A percentile compares a stretch with the other conserved stretches of the same genome.
Evolutionary conservation across 2,329 filamentous ascomycete genomes (phyloP).

Genomic region (Colletotrichum sp.): DNA sequence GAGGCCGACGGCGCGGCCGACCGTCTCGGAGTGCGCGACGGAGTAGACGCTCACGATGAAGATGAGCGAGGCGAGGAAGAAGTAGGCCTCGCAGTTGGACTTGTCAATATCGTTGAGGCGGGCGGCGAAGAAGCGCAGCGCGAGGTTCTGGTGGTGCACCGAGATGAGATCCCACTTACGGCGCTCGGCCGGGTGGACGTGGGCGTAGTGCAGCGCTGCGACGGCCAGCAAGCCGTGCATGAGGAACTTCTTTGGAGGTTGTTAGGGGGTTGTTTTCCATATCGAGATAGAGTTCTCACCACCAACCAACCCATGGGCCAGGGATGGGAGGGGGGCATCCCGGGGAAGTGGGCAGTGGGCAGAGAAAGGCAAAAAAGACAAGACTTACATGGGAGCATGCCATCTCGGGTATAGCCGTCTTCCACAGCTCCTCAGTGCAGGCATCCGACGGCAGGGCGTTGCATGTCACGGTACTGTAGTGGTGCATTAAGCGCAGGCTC

Average conservation of each 20-base stretch:
- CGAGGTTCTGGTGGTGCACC: constrained; percentile 36
- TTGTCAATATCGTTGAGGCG: constrained; percentile 29
- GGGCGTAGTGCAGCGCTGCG: constrained; percentile 34
- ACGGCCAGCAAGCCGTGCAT: constrained; percentile 37
- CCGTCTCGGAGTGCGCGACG: constrained; percentile 15
- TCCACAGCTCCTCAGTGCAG: constrained; percentile 20
- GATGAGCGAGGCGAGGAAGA: constrained; percentile 37
- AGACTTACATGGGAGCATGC: constrained; percentile 15
- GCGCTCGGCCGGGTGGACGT: constrained; percentile 26
- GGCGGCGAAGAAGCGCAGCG: constrained; percentile 32
- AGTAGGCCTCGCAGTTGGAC: constrained; percentile 33
- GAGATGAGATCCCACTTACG: constrained; percentile 30
- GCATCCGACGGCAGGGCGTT: constrained; percentile 30
- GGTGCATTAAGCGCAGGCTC: constrained; percentile 41
- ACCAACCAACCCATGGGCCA: background rate
- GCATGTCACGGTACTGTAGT: constrained; percentile 34
- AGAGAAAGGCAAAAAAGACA: background rate
- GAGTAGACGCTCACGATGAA: constrained; percentile 36
- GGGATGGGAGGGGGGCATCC: background rate
- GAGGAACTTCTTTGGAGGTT: constrained; percentile 27
- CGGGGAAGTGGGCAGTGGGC: background rate
- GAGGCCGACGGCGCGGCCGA: constrained; percentile 23
- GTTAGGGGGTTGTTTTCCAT: background rate
- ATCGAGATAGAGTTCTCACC: background rate
- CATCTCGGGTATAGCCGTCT: constrained; percentile 12